A percentile compares a stretch with the other conserved stretches of the same genome.
Conservation (phyloP, 202 grass and related monocot genomes). For the Saccharum hybrid region DNA sequence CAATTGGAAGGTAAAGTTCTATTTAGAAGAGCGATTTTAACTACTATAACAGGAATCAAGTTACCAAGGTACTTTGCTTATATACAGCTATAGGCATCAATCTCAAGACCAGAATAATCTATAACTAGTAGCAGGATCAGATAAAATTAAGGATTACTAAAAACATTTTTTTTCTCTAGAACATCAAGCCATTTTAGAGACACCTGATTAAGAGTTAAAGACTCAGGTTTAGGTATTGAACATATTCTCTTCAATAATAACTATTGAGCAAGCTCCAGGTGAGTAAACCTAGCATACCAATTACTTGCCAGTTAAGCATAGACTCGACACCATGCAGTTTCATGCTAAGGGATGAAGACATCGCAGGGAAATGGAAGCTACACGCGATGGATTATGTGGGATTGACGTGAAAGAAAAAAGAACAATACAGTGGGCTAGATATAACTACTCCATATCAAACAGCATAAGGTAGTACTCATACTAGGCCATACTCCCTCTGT, state of each 20-base stretch:
- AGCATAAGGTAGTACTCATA: constrained; percentile 15
- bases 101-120: not conserved
- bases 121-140: not conserved
- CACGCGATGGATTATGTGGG: not conserved
- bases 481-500: not conserved
- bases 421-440: constrained; percentile 12
- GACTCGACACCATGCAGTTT: constrained; percentile 7
- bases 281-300: not conserved
- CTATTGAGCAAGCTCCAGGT: constrained; percentile 11
- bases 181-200: not conserved
- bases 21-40: constrained; percentile 7
- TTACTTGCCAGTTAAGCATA: not conserved
- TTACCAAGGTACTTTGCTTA: constrained; percentile 24
- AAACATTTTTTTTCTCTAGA: not conserved
- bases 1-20: constrained; percentile 7
- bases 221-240: not conserved
- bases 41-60: not conserved
- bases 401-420: constrained; percentile 16
- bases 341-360: not conserved
- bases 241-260: constrained; percentile 25
- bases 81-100: constrained; percentile 14
- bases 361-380: not conserved
- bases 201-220: constrained; percentile 29
- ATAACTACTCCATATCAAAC: constrained; percentile 27
- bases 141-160: not conserved